Evolutionary conservation across 352 stramenopile species (phyloP).

Genomic region (Aphanomyces astaci): DNA sequence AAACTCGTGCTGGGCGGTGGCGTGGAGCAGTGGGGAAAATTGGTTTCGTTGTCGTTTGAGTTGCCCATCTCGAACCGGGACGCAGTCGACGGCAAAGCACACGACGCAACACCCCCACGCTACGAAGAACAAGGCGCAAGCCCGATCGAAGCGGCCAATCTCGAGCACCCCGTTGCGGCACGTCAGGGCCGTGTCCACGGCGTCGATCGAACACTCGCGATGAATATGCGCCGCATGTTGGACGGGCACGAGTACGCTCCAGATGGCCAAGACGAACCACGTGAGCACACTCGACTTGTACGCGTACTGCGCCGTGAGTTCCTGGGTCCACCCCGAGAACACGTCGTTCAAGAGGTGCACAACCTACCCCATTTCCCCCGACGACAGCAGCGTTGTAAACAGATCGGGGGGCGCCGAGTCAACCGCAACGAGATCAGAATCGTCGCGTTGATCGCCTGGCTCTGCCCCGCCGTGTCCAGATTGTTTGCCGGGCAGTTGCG

Average conservation of each 20-base stretch:
- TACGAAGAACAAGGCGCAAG: not conserved
- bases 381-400: not conserved
- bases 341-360: not conserved
- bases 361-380: not conserved
- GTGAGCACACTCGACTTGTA: not conserved
- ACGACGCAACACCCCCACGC: not conserved
- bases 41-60: no score
- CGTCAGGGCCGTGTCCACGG: not conserved
- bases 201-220: not conserved
- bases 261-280: not conserved
- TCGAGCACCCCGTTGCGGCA: not conserved
- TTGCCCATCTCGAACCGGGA: not conserved
- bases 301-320: not conserved
- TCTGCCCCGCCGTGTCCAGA: not conserved
- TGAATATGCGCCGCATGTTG: not conserved
- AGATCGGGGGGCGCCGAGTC: no score
- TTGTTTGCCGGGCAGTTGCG: not conserved
- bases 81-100: not conserved
- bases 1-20: not conserved
- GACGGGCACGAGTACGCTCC: not conserved
- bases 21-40: not conserved
- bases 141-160: not conserved
- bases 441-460: not conserved
- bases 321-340: not conserved
- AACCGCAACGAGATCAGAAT: no score